Evolutionary conservation across 345 rosid genomes (phyloP), one percentile per base, ranked within the genome.

Genomic region (Corymbia maculata): DNA sequence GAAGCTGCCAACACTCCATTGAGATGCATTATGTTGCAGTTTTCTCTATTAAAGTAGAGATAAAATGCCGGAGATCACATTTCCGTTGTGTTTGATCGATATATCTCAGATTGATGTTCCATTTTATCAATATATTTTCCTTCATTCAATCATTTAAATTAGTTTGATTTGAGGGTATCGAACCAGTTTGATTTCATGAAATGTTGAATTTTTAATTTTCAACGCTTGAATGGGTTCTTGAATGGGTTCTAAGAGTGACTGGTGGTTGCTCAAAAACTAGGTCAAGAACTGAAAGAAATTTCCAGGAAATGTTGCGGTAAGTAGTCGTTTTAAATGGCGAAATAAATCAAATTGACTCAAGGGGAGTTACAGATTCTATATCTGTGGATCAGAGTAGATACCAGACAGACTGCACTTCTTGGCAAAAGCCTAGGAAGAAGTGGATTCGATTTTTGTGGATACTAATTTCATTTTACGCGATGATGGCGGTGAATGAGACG

Each of bases 151-250:
- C 24, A 17, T 75, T 75, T 75, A 36, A 5, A 70, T 44, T 22
- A 36, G 21, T 36, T 12, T 13, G 4, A 21, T 75, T 2, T 42
- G 19, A 75, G 26, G 82, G 36, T 9, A 30, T 75, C 8, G 10
- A 70, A 42, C 26, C 19, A 75, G 12, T 24, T 5, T 42, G 5
- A 36, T 75, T 26, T 75, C 45, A 68, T 36, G 6, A 32, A 42
- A 22, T 17, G 80, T 70, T 36, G 47, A 36, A 36, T 36, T 70
- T 32, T 68, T 68, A 16, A 4, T 30, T 68, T 30, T 15, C 22
- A 0, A 12, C 68, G 3, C 68, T n/a, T 61, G 12, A 10, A 4
- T 1, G 75, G 19, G n/a, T 64, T 13, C 16, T n/a, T 9, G n/a
- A 64, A n/a, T 64, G 2, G 75, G 42, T 17, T n/a, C 13, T 64